Evolutionary conservation across 2,329 filamentous ascomycete species (phyloP).

Genomic region (Cordyceps pruinosa): DNA sequence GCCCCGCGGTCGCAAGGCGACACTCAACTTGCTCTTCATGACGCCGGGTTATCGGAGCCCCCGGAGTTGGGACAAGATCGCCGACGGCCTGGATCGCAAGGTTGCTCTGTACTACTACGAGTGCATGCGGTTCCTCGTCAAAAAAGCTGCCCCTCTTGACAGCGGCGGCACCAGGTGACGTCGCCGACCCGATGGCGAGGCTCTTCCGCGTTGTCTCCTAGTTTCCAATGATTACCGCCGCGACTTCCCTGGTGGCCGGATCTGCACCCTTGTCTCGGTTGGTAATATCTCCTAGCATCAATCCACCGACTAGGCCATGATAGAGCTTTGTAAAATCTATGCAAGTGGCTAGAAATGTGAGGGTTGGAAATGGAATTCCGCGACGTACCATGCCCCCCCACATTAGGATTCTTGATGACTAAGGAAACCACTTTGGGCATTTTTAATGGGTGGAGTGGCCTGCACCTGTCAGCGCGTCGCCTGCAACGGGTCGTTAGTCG

Average conservation of each 20-base stretch:
- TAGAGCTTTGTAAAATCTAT: no score
- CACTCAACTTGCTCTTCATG: constrained; percentile 38
- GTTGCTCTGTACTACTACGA: constrained; percentile 48
- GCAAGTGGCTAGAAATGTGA: no score
- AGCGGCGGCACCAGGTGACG: constrained; percentile 4
- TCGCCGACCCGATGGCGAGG: not conserved
- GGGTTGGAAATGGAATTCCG: no score
- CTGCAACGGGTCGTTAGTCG: not conserved
- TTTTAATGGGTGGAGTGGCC: not conserved
- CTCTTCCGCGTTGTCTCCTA: constrained; percentile 40
- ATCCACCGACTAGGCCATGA: no score
- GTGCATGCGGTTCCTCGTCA: constrained; percentile 46
- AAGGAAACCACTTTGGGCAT: not conserved
- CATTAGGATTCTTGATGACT: not conserved
- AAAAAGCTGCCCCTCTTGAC: constrained; percentile 49
- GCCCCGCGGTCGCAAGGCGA: constrained; percentile 32
- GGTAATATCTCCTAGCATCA: no score
- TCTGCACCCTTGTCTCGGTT: no score
- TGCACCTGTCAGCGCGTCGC: constrained; percentile 3
- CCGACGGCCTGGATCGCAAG: constrained; percentile 46
- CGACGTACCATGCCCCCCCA: no score
- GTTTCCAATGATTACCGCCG: no score
- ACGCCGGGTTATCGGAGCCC: constrained; percentile 24
- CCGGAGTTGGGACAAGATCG: constrained; percentile 36
- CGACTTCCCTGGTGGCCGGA: no score